These are phyloP conservation scores for Salix caprea DNA, from an alignment of 345 rosid species.

Conservation along the genomic window DNA sequence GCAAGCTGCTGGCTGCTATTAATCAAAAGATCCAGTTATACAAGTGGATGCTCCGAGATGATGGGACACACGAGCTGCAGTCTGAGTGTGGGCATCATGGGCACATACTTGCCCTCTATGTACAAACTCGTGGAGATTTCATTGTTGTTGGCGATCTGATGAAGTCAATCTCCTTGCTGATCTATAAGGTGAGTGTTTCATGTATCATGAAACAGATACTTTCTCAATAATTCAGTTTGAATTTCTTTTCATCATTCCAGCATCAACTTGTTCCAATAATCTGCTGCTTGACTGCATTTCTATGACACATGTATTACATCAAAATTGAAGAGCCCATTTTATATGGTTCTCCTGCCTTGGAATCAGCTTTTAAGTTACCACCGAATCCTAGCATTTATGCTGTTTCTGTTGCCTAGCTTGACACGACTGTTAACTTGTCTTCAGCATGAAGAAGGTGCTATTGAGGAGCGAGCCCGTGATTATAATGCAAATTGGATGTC, in stretches of 20 bases:
- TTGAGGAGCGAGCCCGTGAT: constrained; percentile 86
- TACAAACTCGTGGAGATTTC: constrained; percentile 93
- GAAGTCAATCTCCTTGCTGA: constrained; percentile 85
- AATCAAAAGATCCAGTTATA: constrained; percentile 87
- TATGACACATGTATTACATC: background rate
- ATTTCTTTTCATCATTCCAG: background rate
- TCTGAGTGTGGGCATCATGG: constrained; percentile 92
- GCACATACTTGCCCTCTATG: constrained; percentile 83
- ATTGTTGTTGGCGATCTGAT: constrained; percentile 91
- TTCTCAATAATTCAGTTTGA: background rate
- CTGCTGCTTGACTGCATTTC: background rate
- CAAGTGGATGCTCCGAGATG: constrained; percentile 93
- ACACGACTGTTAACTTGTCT: constrained; percentile 7
- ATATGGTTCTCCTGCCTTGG: background rate
- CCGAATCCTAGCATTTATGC: background rate
- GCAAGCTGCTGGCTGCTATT: constrained; percentile 87
- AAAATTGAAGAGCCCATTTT: background rate
- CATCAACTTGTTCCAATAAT: no score
- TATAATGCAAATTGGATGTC: constrained; percentile 91
- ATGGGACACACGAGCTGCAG: constrained; percentile 76
- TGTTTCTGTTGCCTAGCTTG: background rate
- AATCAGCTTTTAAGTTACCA: background rate
- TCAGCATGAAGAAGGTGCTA: constrained; percentile 89
- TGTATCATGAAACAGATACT: background rate
- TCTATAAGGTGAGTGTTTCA: constrained; percentile 61